Base-by-base conservation (phyloP, 106 monocot species). In the Allium sativum region DNA sequence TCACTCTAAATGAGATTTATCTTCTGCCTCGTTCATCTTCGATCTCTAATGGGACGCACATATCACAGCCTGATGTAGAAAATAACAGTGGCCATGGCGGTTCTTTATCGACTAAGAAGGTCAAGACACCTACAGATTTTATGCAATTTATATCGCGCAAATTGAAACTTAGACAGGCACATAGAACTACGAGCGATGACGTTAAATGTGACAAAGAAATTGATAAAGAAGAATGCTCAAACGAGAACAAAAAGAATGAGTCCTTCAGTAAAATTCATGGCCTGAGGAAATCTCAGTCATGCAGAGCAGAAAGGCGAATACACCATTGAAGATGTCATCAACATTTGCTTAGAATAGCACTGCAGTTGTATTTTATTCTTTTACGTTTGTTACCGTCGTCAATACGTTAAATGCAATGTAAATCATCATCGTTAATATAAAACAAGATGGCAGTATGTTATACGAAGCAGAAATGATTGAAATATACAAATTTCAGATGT, bases 1-100 rank as follows among this genome's bases (percentile, higher is more conserved):
- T 92, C 40, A 50, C 56, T 15, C 19, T 62, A 6, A 79, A 79
- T n/a, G 92, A 87, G 68, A 81, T 77, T 65, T 87, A 31, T 31
- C 31, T 84, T 0, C 84, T 87, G 14, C 92, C 92, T 12, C 74
- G 74, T 21, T 86, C 88, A 0, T 72, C 84, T 1, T 82, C 92
- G 0, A 92, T 83, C 57, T 84, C 87, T 20, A 87, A 87, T 55
- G 79, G n/a, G 84, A 92, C 22, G 56, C 73, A 6, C 68, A 81
- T 21, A 74, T 81, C 42, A 79, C 74, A 47, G 52, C 70, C 40
- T 8, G 64, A 10, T 18, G 6, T 46, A 18, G 68, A 22, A 12
- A 60, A 54, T 10, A 42, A 45, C 45, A 15, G 16, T 44, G 15
- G 51, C 21, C 5, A n/a, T 61, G 70, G 10, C 3, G 76, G 58